Percentiles rank a stretch among this genome's conserved stretches.
These are phyloP conservation scores for Fusarium lyarnte DNA, from an alignment of 2,329 filamentous ascomycete genomes.

Conservation along the genomic window DNA sequence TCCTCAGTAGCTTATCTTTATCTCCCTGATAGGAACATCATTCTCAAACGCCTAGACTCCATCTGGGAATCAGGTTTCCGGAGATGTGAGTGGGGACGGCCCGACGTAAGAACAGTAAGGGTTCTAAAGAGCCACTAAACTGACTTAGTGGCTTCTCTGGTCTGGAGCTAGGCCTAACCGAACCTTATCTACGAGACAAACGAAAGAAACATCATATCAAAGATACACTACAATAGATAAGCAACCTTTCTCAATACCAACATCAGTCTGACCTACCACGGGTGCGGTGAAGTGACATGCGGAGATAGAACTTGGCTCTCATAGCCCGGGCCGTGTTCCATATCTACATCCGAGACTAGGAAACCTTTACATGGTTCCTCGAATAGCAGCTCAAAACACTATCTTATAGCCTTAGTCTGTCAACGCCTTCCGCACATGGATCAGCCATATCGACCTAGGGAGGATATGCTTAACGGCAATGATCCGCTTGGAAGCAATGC, in stretches of 20 bases:
- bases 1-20: neutral
- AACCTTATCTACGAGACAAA: neutral
- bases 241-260: neutral
- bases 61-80: neutral
- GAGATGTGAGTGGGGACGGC: neutral
- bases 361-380: fast-evolving
- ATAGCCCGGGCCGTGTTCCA: neutral
- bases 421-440: neutral
- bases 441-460: neutral
- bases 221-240: neutral
- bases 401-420: neutral
- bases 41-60: neutral
- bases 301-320: neutral
- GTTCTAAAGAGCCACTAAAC: neutral
- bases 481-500: fast-evolving
- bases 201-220: neutral
- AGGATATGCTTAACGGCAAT: neutral
- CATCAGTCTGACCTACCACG: neutral
- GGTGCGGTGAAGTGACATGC: neutral
- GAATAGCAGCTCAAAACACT: neutral
- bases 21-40: neutral
- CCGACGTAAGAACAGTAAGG: neutral
- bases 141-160: neutral
- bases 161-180: neutral
- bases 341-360: neutral